These are phyloP conservation scores for Botrytis deweyae DNA, from an alignment of 2,329 filamentous ascomycete species.

Conservation along the genomic window DNA sequence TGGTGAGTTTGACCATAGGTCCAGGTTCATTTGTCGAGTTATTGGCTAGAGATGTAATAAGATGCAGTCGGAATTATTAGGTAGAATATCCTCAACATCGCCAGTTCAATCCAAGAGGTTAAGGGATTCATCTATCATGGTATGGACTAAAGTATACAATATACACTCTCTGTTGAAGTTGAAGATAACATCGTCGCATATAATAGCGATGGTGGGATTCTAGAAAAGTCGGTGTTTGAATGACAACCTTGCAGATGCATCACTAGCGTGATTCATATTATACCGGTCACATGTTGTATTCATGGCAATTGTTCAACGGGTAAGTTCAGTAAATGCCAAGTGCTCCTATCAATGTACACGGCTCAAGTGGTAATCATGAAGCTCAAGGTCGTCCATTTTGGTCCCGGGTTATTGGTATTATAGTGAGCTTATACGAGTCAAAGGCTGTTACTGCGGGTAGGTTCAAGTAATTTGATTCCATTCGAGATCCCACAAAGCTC, in stretches of 20 bases:
- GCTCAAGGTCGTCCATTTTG: too few relatives aligned
- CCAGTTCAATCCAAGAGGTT: neutral
- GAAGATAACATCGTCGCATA: neutral
- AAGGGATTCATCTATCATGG: neutral
- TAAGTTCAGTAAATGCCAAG: neutral
- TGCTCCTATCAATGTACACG: neutral
- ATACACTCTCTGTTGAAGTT: neutral
- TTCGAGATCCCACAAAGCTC: neutral
- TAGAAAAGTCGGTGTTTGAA: slow-evolving; percentile 3
- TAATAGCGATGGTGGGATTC: neutral
- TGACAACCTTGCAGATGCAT: slow-evolving; percentile 9
- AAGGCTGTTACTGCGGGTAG: neutral
- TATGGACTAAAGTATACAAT: neutral
- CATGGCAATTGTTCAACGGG: neutral
- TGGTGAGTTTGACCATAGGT: too few relatives aligned
- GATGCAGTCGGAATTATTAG: neutral
- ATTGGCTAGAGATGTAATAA: too few relatives aligned
- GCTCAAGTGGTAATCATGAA: neutral
- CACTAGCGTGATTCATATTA: neutral
- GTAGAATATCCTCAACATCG: neutral
- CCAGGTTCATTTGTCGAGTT: neutral
- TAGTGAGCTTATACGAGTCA: neutral
- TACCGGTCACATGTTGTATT: neutral
- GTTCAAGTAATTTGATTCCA: neutral
- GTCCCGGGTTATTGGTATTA: neutral